Percentiles rank a stretch among this genome's conserved stretches.
These are phyloP conservation scores for Hypoxylon sp. DNA, from an alignment of 2,329 filamentous ascomycete genomes.

Conservation along the genomic window DNA sequence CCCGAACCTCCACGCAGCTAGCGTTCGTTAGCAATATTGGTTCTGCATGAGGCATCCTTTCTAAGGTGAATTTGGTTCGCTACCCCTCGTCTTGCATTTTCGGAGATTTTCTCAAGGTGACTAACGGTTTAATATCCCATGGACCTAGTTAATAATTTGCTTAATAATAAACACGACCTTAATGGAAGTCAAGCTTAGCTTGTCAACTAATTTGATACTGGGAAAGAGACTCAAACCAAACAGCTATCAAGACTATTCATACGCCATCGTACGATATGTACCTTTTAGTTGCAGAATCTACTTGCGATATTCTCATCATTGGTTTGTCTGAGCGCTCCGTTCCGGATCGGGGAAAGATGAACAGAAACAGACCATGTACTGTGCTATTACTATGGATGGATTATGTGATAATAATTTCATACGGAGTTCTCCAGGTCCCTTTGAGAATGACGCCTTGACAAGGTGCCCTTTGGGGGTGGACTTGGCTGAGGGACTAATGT, in stretches of 20 bases:
- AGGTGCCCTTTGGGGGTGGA: constrained; percentile 7
- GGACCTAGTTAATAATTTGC: neutral
- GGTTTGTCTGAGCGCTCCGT: neutral
- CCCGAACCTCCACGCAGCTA: constrained; percentile 21
- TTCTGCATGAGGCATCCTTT: constrained; percentile 13
- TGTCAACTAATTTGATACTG: constrained; percentile 31
- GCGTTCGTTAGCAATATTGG: constrained; percentile 9
- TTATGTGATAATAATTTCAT: neutral
- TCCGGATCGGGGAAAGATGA: neutral
- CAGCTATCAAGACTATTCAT: constrained; percentile 9
- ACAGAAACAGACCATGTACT: neutral
- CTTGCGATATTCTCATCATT: constrained; percentile 6
- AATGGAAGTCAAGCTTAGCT: constrained; percentile 3
- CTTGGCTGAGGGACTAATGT: constrained; percentile 13
- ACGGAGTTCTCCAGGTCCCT: constrained; percentile 26
- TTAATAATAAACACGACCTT: neutral
- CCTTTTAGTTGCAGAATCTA: constrained; percentile 4
- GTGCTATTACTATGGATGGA: neutral
- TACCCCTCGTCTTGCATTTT: constrained; percentile 1
- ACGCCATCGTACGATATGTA: constrained; percentile 13
- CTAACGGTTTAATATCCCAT: neutral
- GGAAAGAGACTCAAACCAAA: constrained; percentile 6
- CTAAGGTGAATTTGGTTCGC: constrained; percentile 1
- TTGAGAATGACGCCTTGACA: constrained; percentile 26
- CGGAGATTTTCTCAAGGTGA: constrained; percentile 6